Base-by-base conservation (phyloP, 257 asterid genomes). In the Lycium ferocissimum region DNA sequence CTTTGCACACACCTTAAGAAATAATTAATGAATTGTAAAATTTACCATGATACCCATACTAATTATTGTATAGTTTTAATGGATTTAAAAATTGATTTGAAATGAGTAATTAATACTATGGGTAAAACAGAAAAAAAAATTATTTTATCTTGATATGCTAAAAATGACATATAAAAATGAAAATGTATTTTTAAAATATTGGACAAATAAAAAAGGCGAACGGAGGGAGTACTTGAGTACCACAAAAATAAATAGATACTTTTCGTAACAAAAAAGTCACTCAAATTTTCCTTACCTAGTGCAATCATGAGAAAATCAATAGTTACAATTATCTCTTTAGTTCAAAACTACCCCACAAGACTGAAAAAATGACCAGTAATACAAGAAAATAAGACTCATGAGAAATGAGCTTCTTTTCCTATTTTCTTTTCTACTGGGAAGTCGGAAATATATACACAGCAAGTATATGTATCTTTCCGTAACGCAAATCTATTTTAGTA, bases 401-500 rank as follows among this genome's bases (percentile, higher is more conserved):
- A 75, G 61, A 75, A 75, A 75, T 72, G 81, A 75, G 61, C 0
- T 20, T 72, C 18, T 72, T 72, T 71, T 43, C 80, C 61, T 20
- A 47, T 47, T 47, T 20, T 49, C 3, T 73, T 73, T 73, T 38
- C 49, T 12, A 33, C 38, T 66, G 80, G 5, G 47, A 73, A 45
- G 58, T 45, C 8, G 12, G 12, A 47, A 72, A 47, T 45, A 47
- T 47, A 73, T 47, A 20, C 43, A 75, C 81, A 49, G 15, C 43
- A 22, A 20, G n/a, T 73, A 73, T 45, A 6, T n/a, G 18, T 43
- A 43, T 58, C 26, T 58, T 58, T 5, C 26, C 17, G 3, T 58
- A 58, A 15, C 18, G 65, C 6, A 10, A 58, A 58, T 18, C 10
- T 15, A 58, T 58, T 58, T 5, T 58, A 26, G 33, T 26, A 26